Percentiles rank a stretch among this genome's conserved stretches.
Conservation (phyloP, 75 land plant species). For the Selaginella tamariscina region DNA sequence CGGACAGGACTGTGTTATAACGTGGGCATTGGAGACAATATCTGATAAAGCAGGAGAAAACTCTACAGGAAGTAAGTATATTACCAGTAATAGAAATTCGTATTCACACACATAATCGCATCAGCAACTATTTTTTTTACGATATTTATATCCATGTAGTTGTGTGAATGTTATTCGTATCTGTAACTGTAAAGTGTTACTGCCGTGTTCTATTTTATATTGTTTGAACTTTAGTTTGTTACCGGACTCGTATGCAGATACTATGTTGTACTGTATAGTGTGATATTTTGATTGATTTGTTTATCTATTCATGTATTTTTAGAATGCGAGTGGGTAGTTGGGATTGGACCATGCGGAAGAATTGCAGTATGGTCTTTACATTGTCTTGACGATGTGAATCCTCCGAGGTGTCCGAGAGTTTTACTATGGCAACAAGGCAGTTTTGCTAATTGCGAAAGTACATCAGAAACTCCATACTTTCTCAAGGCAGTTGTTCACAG, state of each 20-base stretch:
- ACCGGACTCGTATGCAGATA: no score
- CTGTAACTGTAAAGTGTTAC: no score
- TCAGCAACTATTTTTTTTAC: no score
- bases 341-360: slow-evolving; percentile 46
- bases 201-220: no score
- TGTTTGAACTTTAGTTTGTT: no score
- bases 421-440: slow-evolving; percentile 59
- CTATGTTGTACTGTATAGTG: no score
- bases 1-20: slow-evolving; percentile 51
- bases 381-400: slow-evolving; percentile 72
- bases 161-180: no score
- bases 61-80: not conserved
- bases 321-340: slow-evolving; percentile 79
- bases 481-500: slow-evolving; percentile 45
- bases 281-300: no score
- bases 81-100: slow-evolving; percentile 12
- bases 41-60: slow-evolving; percentile 14
- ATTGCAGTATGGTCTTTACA: slow-evolving; percentile 75
- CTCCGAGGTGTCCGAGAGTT: slow-evolving; percentile 67
- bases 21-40: slow-evolving; percentile 51
- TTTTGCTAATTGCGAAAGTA: not conserved
- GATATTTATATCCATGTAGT: no score
- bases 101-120: no score
- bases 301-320: no score
- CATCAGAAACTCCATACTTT: slow-evolving; percentile 16